Conservation (phyloP, 1,284 basidiomycete genomes). For the Trichosporon ovoides region DNA sequence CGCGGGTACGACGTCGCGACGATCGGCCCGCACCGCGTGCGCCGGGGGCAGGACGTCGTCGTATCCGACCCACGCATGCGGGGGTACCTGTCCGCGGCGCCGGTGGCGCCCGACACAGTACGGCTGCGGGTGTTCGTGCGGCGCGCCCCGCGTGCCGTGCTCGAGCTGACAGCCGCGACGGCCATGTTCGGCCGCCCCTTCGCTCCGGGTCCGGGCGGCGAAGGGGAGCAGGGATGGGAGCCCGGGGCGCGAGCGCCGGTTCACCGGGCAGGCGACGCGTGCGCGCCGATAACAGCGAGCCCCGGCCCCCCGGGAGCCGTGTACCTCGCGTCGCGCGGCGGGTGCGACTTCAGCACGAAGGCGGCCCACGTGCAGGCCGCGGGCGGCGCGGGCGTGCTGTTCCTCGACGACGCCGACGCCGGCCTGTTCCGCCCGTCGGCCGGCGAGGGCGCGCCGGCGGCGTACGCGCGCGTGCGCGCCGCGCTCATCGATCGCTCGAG, state of each 20-base stretch:
- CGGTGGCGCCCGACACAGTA: neutral
- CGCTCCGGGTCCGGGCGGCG: neutral
- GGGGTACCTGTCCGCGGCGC: conserved; percentile 50
- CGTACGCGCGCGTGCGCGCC: neutral
- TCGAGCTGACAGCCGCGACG: conserved; percentile 3
- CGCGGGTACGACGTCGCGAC: conserved; percentile 77
- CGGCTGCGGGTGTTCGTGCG: conserved; percentile 3
- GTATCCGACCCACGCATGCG: conserved; percentile 59
- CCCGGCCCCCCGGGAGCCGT: conserved; percentile 12
- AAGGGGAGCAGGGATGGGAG: neutral
- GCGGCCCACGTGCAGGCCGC: conserved; percentile 59
- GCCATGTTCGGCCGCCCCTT: conserved; percentile 14
- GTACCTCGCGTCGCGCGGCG: conserved; percentile 54
- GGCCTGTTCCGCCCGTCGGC: conserved; percentile 38
- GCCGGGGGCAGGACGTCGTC: conserved; percentile 71
- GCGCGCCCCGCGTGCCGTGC: neutral
- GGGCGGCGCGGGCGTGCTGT: conserved; percentile 67
- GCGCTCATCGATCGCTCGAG: neutral
- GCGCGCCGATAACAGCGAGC: conserved; percentile 4
- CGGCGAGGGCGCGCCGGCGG: conserved; percentile 18
- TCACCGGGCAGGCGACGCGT: conserved; percentile 15
- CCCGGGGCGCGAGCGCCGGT: conserved; percentile 16
- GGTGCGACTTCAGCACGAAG: conserved; percentile 78
- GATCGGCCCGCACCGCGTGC: conserved; percentile 72
- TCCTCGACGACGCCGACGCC: conserved; percentile 51